Base-by-base conservation (phyloP, 106 monocot genomes). In the Allium fistulosum region DNA sequence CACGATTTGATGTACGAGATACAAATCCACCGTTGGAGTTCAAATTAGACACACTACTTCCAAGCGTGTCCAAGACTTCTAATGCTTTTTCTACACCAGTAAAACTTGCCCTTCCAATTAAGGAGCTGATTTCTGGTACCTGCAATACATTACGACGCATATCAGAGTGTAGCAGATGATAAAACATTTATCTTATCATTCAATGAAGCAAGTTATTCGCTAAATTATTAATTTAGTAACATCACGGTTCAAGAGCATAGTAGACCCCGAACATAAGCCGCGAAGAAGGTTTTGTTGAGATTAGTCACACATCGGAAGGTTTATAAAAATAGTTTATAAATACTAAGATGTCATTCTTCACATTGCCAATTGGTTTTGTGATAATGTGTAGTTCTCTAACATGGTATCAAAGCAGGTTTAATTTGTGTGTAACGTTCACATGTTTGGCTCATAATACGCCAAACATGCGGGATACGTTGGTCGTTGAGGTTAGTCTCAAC, bases 21-120 rank as follows among this genome's bases (percentile, higher is more conserved):
- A 70, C 14, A 71, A 93, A 93, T 26, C 88, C 86, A 77, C 83
- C 85, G 58, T 71, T 69, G 46, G 74, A 53, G 7, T 81, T 93
- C 59, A 93, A 61, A 79, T 67, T 85, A 11, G 93, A 72, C 77
- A 93, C 70, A 58, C 83, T 93, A 73, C 86, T 89, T 49, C 93
- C 93, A 51, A 93, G 81, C 10, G 89, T 81, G 76, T 88, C 89
- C 51, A 93, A 71, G 16, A 93, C 93, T 57, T 79, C 80, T 11
- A 88, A 88, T 69, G 88, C 92, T 67, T 75, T 92, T 73, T 85
- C 92, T 49, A 92, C 52, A 62, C 88, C 80, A 76, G 77, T 75
- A 65, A 76, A 78, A 61, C 87, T 71, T 49, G 87, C 88, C 71
- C 83, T 85, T 60, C 85, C 92, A 52, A 88, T 67, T n/a, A 85